phyloP scores from a whole-genome alignment of 192 early-diverging fungal genomes.

The Podila horticola region DNA sequence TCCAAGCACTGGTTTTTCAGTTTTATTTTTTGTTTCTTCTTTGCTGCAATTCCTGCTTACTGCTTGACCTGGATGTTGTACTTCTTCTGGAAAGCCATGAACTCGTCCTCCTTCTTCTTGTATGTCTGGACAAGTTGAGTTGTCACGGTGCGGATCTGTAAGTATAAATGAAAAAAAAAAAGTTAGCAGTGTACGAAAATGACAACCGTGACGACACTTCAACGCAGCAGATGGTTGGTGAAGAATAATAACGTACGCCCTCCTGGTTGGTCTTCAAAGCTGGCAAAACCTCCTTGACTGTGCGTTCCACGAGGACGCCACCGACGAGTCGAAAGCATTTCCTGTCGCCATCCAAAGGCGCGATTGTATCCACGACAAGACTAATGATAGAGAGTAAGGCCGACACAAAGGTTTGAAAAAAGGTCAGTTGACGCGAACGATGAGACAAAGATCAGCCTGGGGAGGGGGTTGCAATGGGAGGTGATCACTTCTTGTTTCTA shows the following conservation, averaged over 20 bases:
- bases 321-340: conserved; percentile 95
- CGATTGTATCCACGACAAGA: conserved; percentile 94
- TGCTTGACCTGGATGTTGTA: conserved; percentile 79
- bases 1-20: background rate
- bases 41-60: background rate
- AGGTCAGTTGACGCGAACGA: background rate
- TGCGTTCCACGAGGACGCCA: conserved; percentile 94
- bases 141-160: conserved; percentile 81
- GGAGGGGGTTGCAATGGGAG: background rate
- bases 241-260: conserved; percentile 63
- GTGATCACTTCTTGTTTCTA: background rate
- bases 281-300: conserved; percentile 91
- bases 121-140: conserved; percentile 80
- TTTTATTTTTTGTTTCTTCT: background rate
- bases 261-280: conserved; percentile 87
- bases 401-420: background rate
- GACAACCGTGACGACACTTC: background rate
- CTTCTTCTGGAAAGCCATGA: conserved; percentile 89
- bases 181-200: background rate
- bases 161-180: background rate
- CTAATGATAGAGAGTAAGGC: conserved; percentile 41
- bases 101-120: conserved; percentile 91
- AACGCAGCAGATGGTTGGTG: background rate
- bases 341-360: conserved; percentile 79
- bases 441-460: background rate